A percentile compares a stretch with the other conserved stretches of the same genome.
phyloP scores from a whole-genome alignment of 73 alveolate genomes.

The Vitrella brassicaformis region DNA sequence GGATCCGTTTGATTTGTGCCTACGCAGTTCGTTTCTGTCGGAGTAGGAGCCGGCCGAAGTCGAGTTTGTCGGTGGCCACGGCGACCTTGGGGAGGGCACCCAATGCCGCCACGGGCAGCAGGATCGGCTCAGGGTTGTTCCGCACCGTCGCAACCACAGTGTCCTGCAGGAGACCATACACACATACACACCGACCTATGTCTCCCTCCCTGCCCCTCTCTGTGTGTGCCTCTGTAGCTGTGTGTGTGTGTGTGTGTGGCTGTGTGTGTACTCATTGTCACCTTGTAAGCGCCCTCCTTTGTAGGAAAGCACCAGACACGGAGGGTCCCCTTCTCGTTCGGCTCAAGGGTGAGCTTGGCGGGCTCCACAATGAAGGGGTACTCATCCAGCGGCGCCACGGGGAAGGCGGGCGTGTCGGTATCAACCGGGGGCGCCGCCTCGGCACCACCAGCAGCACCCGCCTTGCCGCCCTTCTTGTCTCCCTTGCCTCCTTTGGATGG shows the following conservation, averaged over 20 bases:
- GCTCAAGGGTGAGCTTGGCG: constrained; percentile 63
- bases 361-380: constrained; percentile 83
- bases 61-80: constrained; percentile 70
- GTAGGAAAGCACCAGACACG: constrained; percentile 80
- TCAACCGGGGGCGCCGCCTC: constrained; percentile 1
- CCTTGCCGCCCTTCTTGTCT: constrained; percentile 3
- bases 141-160: constrained; percentile 69
- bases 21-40: constrained; percentile 65
- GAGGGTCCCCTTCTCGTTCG: constrained; percentile 76
- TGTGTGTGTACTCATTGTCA: too few species aligned
- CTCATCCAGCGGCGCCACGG: constrained; percentile 56
- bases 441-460: too few species aligned
- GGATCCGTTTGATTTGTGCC: too few species aligned
- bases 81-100: constrained; percentile 85
- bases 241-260: too few species aligned
- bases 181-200: too few species aligned
- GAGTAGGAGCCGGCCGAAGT: constrained; percentile 75
- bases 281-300: constrained; percentile 61
- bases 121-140: constrained; percentile 86
- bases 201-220: too few species aligned
- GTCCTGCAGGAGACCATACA: too few species aligned
- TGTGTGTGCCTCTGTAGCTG: too few species aligned
- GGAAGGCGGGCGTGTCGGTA: constrained; percentile 17
- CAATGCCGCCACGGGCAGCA: constrained; percentile 62
- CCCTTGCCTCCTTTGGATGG: not conserved